Base-by-base conservation (phyloP, 257 asterid genomes). In the Solanum corneliomulleri region DNA sequence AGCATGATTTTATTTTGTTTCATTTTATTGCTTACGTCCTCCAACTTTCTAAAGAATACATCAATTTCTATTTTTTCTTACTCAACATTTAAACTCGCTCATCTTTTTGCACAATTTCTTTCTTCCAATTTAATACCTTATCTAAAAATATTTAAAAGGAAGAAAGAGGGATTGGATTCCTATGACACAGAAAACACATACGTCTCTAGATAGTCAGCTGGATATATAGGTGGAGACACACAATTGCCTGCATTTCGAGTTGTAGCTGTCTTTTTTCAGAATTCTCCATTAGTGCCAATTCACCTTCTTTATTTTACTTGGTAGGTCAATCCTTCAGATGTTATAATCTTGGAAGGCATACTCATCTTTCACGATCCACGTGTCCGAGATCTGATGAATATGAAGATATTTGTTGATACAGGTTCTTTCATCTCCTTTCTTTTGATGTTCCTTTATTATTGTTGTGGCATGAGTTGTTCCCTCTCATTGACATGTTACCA, bases 381-480 rank as follows among this genome's bases (percentile, higher is more conserved):
- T 16, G 98, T 97, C 82, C 94, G 99, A 78, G 94, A 95, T 56
- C 88, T 93, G 88, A 93, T 97, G 99, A 97, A 93, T 85, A 97
- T 97, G 99, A 97, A 96, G 93, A 97, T 96, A 85, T 97, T 97
- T 92, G 99, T 97, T 29, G 99, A 97, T 92, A 91, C 98, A 95
- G 99, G 99, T 97, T 91, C 86, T 87, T 87, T 90, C 88, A 84
- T 52, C 90, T 82, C 87, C 88, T 82, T 82, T 81, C 72, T 68
- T 77, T 42, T 64, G 29, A 20, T 18, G 52, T 66, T 71, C n/a
- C 41, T 33, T 49, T 25, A 23, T 78, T 81, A 41, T 47, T 6
- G 42, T 81, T 81, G 66, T 29, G 85, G 68, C 68, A 18, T 11
- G 85, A 18, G 69, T 29, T 49, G n/a, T 72, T 29, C 72, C 41